Evolutionary conservation across 164 flowering plant species (phyloP), one percentile per base, ranked within the genome.

Genomic region (Brasenia schreberi): DNA sequence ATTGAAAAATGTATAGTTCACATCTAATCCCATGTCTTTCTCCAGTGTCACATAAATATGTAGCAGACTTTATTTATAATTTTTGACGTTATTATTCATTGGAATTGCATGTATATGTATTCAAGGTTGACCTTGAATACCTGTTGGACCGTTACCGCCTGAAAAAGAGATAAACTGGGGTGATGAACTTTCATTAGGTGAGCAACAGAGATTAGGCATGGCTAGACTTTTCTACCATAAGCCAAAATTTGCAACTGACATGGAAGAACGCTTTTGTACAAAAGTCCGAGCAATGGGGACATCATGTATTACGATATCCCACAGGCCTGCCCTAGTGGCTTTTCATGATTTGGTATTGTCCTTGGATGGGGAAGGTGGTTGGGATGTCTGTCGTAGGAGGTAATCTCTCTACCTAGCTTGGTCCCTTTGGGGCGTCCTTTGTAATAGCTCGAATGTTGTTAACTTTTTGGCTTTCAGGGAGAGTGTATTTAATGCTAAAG

Each of bases 231-330:
- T 95, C 74, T 95, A 92, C 77, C 99, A 95, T 73, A 95, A 90
- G 72, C 99, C 99, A 18, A 92, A 86, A 69, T 95, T 92, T 86
- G 99, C 99, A 64, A 95, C 92, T 75, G 99, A 92, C 79, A 92
- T 95, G 99, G 99, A 95, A 74, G 99, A 90, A 74, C 88, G 99
- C 12, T 95, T 95, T 71, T 92, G 98, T 81, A 81, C 90, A 56
- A 88, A 92, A 79, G 99, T 95, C 71, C 79, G 92, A 72, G 99
- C 94, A n/a, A 92, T 95, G 99, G 99, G 99, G 70, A 95, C 99
- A 62, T 90, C 98, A 23, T 95, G 99, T 77, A 95, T 95, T 67
- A 92, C 99, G 16, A 95, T 95, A 74, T 95, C 99, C 61, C 99
- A 95, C 75, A 89, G 99, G 42, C 99, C 99, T 58, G 97, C 99